Conservation (phyloP, 1,284 basidiomycete species). For the Meira nashicola region DNA sequence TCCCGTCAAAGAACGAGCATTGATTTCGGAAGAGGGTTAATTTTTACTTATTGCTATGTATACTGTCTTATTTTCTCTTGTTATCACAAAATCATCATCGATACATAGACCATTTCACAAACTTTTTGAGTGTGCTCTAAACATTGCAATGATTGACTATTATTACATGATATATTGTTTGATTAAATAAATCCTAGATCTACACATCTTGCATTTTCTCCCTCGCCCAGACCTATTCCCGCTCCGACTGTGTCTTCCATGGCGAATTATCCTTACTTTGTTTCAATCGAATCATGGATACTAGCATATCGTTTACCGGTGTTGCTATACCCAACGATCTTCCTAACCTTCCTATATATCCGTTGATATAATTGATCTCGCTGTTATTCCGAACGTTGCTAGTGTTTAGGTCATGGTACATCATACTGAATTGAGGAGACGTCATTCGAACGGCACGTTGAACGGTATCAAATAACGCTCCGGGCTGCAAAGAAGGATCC, state of each 20-base stretch:
- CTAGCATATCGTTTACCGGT: conserved; percentile 63
- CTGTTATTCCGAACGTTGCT: conserved; percentile 9
- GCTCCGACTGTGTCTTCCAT: no score
- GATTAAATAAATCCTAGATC: no score
- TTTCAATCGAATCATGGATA: conserved; percentile 63
- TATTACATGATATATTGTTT: no score
- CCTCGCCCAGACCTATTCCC: no score
- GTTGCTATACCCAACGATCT: conserved; percentile 62
- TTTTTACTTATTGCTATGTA: no score
- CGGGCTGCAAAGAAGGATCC: neutral
- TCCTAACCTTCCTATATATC: conserved; percentile 71
- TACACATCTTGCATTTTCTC: no score
- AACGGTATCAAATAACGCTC: neutral
- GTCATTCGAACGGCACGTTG: conserved; percentile 6
- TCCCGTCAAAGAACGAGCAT: conserved; percentile 16
- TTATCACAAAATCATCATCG: no score
- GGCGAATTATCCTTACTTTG: conserved; percentile 19
- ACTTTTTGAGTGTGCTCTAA: no score
- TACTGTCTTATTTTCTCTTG: no score
- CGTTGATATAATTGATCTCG: conserved; percentile 69
- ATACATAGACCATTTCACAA: no score
- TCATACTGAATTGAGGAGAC: conserved; percentile 2
- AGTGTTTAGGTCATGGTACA: conserved; percentile 24
- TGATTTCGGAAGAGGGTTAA: neutral
- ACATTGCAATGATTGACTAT: no score